Evolutionary conservation across 208 protist genomes (phyloP), one percentile per base, ranked within the genome.

Genomic region (Acanthamoeba healyi): DNA sequence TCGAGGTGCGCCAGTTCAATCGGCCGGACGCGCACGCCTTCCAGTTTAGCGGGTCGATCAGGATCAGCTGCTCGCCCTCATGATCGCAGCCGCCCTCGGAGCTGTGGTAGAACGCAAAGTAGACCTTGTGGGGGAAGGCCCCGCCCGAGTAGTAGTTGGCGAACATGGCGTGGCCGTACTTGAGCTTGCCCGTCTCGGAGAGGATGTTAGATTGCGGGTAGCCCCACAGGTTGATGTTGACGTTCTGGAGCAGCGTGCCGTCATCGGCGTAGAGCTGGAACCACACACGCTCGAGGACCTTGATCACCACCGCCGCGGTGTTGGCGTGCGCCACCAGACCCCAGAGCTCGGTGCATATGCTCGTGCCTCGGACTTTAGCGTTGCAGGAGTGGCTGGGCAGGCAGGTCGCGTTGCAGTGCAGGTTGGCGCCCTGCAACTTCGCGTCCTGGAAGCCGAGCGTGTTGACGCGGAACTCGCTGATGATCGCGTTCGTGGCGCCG

Each of bases 401-500:
- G 36, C 70, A 79, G 32, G 70, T 46, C 10, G 70, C 12, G 36
- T 79, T 79, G 36, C 70, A 79, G 36, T 32, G 36, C 70, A 79
- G 5, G 10, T 12, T 15, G 17, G 70, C 70, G 3, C 36, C 36
- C 6, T 17, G 70, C 12, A 2, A 29, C 36, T 46, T 79, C 36
- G 9, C 42, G 36, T 79, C 70, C 1, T 26, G 26, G 17, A 79
- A 9, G 22, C 70, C 70, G 1, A 79, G 70, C 34, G 70, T 79
- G 70, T 79, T 79, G 70, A 79, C 70, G 36, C 46, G 42, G 70
- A 79, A 79, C 70, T 79, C 70, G 36, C 70, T 79, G 36, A 79
- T 10, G 9, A 46, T 46, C 12, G 70, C n/a, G 70, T 79, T 79
- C 7, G 12, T 15, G 22, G 12, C 26, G 70, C 17, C 29, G n/a